These are phyloP conservation scores for Magnusiomyces suaveolens DNA, from an alignment of 1,139 yeast species.

Conservation along the genomic window DNA sequence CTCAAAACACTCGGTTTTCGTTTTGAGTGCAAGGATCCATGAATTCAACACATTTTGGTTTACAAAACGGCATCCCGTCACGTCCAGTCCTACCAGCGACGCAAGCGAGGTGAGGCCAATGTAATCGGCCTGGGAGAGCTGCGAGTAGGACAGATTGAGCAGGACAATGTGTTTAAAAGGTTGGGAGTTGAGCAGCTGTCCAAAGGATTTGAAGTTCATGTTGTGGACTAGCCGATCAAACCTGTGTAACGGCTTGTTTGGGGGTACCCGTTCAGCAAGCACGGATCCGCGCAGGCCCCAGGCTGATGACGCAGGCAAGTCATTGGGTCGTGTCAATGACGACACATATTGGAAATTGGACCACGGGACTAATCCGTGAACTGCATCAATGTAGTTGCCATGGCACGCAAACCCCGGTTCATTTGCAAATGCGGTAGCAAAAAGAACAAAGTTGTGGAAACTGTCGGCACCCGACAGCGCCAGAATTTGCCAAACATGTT, in stretches of 20 bases:
- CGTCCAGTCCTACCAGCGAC: not conserved
- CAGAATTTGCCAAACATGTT: not conserved
- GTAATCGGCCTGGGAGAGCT: not conserved
- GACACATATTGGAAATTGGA: not conserved
- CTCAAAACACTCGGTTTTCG: no score
- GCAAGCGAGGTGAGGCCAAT: not conserved
- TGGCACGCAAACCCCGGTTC: not conserved
- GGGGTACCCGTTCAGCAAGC: not conserved
- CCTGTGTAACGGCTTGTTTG: not conserved
- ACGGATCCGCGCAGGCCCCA: not conserved
- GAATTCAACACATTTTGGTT: not conserved
- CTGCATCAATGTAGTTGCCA: not conserved
- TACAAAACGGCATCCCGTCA: not conserved
- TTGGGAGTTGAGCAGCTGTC: not conserved
- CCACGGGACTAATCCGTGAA: not conserved
- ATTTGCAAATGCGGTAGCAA: slow-evolving; percentile 4
- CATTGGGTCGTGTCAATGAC: not conserved
- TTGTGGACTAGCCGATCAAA: not conserved
- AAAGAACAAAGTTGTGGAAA: not conserved
- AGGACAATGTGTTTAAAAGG: not conserved
- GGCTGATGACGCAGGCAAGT: no score
- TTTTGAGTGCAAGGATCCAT: slow-evolving; percentile 1
- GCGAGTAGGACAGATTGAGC: not conserved
- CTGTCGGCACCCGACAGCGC: not conserved
- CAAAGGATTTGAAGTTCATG: not conserved